Evolutionary conservation across 768 basidiomycete species (phyloP).

Genomic region (Macrolepiota fuliginosa): DNA sequence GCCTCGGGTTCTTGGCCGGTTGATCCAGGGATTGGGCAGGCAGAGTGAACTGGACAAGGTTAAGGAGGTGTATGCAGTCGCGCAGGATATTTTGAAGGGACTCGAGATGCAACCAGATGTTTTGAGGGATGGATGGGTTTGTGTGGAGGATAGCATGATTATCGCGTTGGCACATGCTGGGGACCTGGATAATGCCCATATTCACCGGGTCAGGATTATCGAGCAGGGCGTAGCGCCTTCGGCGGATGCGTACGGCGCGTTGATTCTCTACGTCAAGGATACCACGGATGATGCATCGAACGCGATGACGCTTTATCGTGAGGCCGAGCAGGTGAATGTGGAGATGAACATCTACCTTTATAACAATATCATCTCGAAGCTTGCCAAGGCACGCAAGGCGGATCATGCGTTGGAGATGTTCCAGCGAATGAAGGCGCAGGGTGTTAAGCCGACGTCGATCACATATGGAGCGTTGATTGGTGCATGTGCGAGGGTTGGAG

Average conservation of each 20-base stretch:
- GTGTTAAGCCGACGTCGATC: constrained; percentile 72
- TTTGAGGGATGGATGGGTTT: constrained; percentile 57
- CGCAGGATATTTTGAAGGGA: constrained; percentile 56
- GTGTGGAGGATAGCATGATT: constrained; percentile 87
- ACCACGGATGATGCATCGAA: constrained; percentile 95
- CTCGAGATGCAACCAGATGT: constrained; percentile 26
- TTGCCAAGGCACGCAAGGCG: constrained; percentile 92
- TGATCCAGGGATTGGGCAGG: constrained; percentile 74
- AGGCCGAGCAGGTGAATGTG: constrained; percentile 69
- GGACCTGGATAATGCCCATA: constrained; percentile 74
- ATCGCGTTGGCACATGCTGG: constrained; percentile 82
- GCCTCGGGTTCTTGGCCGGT: constrained; percentile 48
- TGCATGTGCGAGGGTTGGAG: constrained; percentile 92
- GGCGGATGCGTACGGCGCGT: constrained; percentile 88
- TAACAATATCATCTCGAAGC: constrained; percentile 96
- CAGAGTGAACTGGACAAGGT: constrained; percentile 57
- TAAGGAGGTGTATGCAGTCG: constrained; percentile 60
- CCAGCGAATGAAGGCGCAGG: constrained; percentile 73
- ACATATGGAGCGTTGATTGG: constrained; percentile 95
- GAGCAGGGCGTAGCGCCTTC: constrained; percentile 75
- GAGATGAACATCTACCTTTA: constrained; percentile 84
- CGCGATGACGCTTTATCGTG: constrained; percentile 80
- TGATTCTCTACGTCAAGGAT: constrained; percentile 85
- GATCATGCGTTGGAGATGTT: constrained; percentile 88
- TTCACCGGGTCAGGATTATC: constrained; percentile 76